Percentiles rank a stretch among this genome's conserved stretches.
Conservation (phyloP, 2,329 filamentous ascomycete species). For the Gnomoniopsis sp. region DNA sequence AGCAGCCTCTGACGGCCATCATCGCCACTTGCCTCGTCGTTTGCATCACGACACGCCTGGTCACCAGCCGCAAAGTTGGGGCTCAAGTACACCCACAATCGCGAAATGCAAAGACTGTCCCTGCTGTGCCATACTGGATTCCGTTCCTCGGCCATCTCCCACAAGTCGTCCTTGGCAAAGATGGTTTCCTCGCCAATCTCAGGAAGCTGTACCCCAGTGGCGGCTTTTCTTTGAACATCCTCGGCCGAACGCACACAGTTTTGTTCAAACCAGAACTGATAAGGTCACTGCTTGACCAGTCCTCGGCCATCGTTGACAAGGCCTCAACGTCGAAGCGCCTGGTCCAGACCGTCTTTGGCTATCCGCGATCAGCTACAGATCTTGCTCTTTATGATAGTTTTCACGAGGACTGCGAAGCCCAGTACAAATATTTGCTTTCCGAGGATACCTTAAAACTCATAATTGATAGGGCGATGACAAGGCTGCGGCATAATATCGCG, state of each 20-base stretch:
- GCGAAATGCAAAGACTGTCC: neutral
- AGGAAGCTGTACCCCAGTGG: constrained; percentile 31
- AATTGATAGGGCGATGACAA: constrained; percentile 18
- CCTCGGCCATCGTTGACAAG: constrained; percentile 25
- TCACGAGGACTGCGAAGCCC: constrained; percentile 25
- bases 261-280: constrained; percentile 30
- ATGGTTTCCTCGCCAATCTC: constrained; percentile 28
- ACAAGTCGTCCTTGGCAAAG: constrained; percentile 27
- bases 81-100: neutral
- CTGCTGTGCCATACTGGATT: constrained; percentile 29
- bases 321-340: constrained; percentile 24
- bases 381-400: constrained; percentile 28
- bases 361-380: constrained; percentile 21
- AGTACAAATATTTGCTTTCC: constrained; percentile 25
- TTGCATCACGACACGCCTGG: constrained; percentile 14
- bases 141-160: constrained; percentile 34
- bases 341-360: constrained; percentile 31
- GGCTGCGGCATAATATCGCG: constrained; percentile 28
- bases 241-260: constrained; percentile 31
- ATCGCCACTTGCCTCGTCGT: constrained; percentile 9
- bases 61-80: constrained; percentile 5
- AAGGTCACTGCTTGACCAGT: constrained; percentile 27
- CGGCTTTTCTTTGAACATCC: constrained; percentile 32
- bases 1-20: constrained; percentile 1
- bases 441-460: constrained; percentile 25